Percentiles rank a stretch among this genome's conserved stretches.
These are phyloP conservation scores for Epithele typhae DNA, from an alignment of 768 basidiomycete genomes.

Conservation along the genomic window DNA sequence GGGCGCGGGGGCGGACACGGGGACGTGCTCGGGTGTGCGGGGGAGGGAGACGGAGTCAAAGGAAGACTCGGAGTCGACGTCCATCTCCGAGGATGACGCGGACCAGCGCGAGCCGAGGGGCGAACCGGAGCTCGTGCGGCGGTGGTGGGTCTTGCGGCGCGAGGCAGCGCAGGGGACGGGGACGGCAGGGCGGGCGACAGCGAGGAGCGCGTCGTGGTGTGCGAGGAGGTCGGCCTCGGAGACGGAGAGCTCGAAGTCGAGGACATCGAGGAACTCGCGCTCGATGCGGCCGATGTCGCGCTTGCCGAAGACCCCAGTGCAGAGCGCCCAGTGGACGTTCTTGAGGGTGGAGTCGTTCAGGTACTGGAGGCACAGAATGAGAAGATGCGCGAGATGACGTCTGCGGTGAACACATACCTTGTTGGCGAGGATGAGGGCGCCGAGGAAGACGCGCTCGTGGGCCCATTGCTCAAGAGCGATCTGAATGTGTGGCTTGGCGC, in stretches of 20 bases:
- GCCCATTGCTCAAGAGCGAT: slow-evolving; percentile 85
- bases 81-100: slow-evolving; percentile 21
- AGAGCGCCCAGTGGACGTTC: slow-evolving; percentile 89
- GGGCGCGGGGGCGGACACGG: slow-evolving; percentile 14
- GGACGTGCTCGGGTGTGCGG: slow-evolving; percentile 17
- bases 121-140: slow-evolving; percentile 8
- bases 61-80: slow-evolving; percentile 22
- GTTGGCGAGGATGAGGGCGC: slow-evolving; percentile 82
- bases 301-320: slow-evolving; percentile 78
- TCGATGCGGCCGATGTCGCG: slow-evolving; percentile 79
- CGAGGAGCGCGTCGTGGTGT: slow-evolving; percentile 35
- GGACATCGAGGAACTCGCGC: slow-evolving; percentile 76
- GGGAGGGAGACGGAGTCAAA: slow-evolving; percentile 17
- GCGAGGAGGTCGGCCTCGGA: slow-evolving; percentile 59
- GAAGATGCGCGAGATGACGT: not conserved
- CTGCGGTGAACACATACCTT: slow-evolving; percentile 47
- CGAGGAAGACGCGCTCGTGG: slow-evolving; percentile 85
- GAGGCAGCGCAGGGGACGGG: slow-evolving; percentile 16
- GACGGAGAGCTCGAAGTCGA: slow-evolving; percentile 69
- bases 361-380: slow-evolving; percentile 52
- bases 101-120: slow-evolving; percentile 20
- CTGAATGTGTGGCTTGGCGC: slow-evolving; percentile 74
- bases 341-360: slow-evolving; percentile 87
- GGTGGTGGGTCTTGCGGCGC: slow-evolving; percentile 9
- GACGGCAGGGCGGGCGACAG: slow-evolving; percentile 24